Conservation (phyloP, 2,329 filamentous ascomycete genomes). For the Aspergillus proliferans region DNA sequence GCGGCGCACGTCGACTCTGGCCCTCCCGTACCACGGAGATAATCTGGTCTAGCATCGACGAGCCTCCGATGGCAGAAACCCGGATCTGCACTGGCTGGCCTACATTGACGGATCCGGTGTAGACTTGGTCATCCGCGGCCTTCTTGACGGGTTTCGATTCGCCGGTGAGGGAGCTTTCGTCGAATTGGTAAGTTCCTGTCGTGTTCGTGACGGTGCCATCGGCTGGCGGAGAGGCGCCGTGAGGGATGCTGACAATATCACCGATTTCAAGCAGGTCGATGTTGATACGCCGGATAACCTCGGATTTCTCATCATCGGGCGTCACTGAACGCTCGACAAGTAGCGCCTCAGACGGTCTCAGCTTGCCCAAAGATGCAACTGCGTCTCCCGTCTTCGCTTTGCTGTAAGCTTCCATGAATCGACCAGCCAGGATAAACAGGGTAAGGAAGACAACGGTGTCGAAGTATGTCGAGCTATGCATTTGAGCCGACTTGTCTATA, state of each 20-base stretch:
- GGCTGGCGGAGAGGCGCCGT: conserved; percentile 77
- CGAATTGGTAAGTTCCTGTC: conserved; percentile 61
- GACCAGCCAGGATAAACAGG: conserved; percentile 68
- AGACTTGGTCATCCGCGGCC: conserved; percentile 36
- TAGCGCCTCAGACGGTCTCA: conserved; percentile 70
- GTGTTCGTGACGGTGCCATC: conserved; percentile 59
- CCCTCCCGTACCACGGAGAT: conserved; percentile 45
- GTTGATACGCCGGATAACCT: conserved; percentile 40
- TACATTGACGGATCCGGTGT: conserved; percentile 43
- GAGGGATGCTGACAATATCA: conserved; percentile 66
- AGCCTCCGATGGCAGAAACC: conserved; percentile 41
- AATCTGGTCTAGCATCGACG: conserved; percentile 47
- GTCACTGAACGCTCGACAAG: conserved; percentile 44
- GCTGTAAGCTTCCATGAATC: conserved; percentile 68
- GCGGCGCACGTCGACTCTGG: conserved; percentile 43
- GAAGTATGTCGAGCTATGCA: conserved; percentile 65
- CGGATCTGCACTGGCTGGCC: conserved; percentile 40
- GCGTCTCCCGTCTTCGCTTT: conserved; percentile 87
- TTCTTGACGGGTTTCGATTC: conserved; percentile 44
- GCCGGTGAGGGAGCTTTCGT: conserved; percentile 80
- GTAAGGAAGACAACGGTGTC: conserved; percentile 91
- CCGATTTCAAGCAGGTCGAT: conserved; percentile 69
- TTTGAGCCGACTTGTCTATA: conserved; percentile 34
- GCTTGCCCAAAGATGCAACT: conserved; percentile 68
- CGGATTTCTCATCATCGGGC: not conserved